Evolutionary conservation across 2,329 filamentous ascomycete species (phyloP), one percentile per base, ranked within the genome.

Genomic region (Diplocarpon mali): DNA sequence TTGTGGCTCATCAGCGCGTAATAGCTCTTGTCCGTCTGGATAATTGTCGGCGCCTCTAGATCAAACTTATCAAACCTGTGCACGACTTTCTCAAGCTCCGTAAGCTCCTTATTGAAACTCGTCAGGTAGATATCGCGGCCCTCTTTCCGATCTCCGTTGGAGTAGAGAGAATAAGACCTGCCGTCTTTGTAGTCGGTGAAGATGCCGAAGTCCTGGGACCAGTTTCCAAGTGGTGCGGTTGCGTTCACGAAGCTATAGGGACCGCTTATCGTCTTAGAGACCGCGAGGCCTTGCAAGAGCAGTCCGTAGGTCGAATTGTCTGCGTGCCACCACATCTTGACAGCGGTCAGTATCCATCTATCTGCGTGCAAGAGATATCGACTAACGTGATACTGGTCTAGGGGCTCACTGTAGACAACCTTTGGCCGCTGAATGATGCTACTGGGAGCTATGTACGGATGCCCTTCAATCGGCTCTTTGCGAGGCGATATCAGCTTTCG

Each of bases 341-440:
- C 1, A 13, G 4, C 13, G n/a, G 20, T 42, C 27, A 46, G 30
- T 14, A 14, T 14, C 30, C 11, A 12, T 5, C 10, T 32, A 12
- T 9, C 13, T 24, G 20, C 3, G n/a, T n/a, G 11, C 12, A 17
- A 17, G 14, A 20, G 16, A 14, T 13, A 11, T 16, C 46, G 48
- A 46, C 66, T 14, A 62, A 76, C 73, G 48, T 78, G 74, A 48
- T 78, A 80, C 53, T 77, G 67, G 2, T 67, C 62, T 0, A 70
- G 68, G 2, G 64, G 64, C 38, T 76, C 62, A 50, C 73, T 77
- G 51, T 74, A 78, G 1, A 75, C 68, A 2, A 80, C 76, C 52
- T 80, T 80, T 0, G 76, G 76, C 13, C 76, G 63, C 54, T 80
- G 76, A 24, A 80, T 80, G 36, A 80, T 73, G 51, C 69, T 71